phyloP scores from a whole-genome alignment of 768 basidiomycete genomes.

The Neoboletus magnificus region DNA sequence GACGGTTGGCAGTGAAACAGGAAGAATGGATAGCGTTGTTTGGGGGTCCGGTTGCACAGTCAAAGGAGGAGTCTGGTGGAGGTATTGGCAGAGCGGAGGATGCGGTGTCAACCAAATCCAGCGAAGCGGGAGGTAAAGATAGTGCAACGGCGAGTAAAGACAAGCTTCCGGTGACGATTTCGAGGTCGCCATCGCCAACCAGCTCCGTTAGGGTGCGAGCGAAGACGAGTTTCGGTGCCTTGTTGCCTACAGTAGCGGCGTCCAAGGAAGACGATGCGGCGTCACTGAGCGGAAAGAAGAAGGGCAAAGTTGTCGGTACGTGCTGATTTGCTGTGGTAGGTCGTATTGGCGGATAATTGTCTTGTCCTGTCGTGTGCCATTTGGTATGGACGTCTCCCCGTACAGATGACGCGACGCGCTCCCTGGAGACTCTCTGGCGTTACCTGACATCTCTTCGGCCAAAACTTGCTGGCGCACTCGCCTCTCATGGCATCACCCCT shows the following conservation, averaged over 20 bases:
- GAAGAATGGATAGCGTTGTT: conserved; percentile 80
- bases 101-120: conserved; percentile 22
- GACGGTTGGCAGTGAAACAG: conserved; percentile 65
- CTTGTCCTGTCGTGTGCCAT: background rate
- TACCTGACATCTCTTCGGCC: conserved; percentile 90
- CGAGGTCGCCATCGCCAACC: conserved; percentile 33
- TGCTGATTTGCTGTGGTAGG: conserved; percentile 24
- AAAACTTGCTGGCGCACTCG: conserved; percentile 76
- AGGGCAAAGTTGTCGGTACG: conserved; percentile 30
- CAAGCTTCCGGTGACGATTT: conserved; percentile 18
- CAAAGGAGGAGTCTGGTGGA: conserved; percentile 8
- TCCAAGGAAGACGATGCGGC: conserved; percentile 63
- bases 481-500: conserved; percentile 63
- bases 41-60: conserved; percentile 57
- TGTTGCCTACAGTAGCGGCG: conserved; percentile 31
- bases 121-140: conserved; percentile 26
- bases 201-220: conserved; percentile 48
- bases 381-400: background rate
- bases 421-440: conserved; percentile 83
- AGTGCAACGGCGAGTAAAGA: conserved; percentile 21
- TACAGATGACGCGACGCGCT: conserved; percentile 59
- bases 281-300: conserved; percentile 44
- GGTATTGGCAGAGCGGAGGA: conserved; percentile 20
- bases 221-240: conserved; percentile 54
- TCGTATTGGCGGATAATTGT: background rate